A percentile compares a stretch with the other conserved stretches of the same genome.
Conservation (phyloP, 2,329 filamentous ascomycete species). For the Colletotrichum chrysophilum region DNA sequence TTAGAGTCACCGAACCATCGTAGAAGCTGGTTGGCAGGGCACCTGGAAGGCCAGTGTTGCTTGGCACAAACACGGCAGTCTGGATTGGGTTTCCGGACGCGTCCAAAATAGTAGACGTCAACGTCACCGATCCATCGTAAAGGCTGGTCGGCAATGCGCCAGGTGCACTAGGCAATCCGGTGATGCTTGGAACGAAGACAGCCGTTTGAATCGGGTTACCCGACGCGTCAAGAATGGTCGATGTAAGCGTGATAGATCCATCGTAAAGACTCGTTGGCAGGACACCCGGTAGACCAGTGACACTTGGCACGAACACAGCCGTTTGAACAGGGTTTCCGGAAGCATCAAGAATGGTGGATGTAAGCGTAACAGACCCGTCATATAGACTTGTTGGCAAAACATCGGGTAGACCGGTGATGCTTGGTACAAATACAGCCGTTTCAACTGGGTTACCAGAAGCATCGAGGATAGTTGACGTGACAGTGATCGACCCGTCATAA, state of each 20-base stretch:
- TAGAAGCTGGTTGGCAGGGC: neutral
- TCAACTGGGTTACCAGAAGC: neutral
- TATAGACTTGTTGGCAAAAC: neutral
- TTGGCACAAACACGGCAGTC: neutral
- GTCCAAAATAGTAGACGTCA: neutral
- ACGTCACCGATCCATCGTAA: neutral
- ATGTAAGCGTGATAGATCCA: neutral
- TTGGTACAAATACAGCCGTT: neutral
- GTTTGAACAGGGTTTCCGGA: neutral
- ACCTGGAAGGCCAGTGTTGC: neutral
- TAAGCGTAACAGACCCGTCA: neutral
- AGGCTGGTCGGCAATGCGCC: neutral
- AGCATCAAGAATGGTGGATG: neutral
- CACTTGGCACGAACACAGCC: neutral
- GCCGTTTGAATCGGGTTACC: neutral
- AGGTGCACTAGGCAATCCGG: neutral
- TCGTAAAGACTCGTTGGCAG: neutral
- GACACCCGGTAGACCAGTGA: neutral
- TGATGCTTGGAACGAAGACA: neutral
- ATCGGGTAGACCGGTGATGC: neutral
- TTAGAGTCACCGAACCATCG: neutral
- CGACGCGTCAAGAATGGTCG: neutral
- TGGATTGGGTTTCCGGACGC: neutral
- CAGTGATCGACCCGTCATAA: neutral
- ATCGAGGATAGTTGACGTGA: neutral